Conservation (phyloP, 176 grass and related monocot genomes). For the Zea luxurians region DNA sequence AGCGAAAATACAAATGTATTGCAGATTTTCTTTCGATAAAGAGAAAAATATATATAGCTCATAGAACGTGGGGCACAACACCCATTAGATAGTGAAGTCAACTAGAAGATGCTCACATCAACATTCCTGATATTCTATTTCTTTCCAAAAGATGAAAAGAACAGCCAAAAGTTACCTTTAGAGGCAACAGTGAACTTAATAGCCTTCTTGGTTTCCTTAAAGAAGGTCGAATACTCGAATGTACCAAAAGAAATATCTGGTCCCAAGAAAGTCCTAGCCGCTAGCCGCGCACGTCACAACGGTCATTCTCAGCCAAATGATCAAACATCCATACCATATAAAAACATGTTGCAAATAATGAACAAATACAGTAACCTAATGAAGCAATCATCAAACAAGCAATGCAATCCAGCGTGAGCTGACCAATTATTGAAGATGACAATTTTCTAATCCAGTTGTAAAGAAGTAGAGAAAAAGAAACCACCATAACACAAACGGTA, state of each 20-base stretch:
- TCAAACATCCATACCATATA: neutral
- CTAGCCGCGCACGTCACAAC: neutral
- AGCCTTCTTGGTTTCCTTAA: neutral
- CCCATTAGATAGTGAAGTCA: conserved; percentile 13
- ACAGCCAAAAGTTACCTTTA: conserved; percentile 1
- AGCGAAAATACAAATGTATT: neutral
- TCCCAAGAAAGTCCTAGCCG: conserved; percentile 4
- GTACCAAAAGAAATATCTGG: neutral
- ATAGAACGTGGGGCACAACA: neutral
- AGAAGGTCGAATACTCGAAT: conserved; percentile 11
- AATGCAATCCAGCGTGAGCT: neutral
- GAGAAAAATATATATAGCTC: neutral
- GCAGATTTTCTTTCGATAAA: neutral
- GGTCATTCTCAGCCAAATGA: conserved; percentile 3
- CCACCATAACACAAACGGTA: conserved; percentile 34
- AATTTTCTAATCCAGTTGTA: conserved; percentile 6
- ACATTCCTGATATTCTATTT: conserved; percentile 12
- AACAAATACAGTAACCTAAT: neutral
- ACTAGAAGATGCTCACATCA: conserved; percentile 19
- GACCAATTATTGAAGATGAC: neutral
- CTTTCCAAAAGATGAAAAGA: neutral
- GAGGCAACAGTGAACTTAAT: neutral
- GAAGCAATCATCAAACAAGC: neutral
- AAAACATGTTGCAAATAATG: conserved; percentile 20
- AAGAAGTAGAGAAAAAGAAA: neutral